These are phyloP conservation scores for Yamadazyma philogaea DNA, from an alignment of 805 yeast species.

Conservation along the genomic window DNA sequence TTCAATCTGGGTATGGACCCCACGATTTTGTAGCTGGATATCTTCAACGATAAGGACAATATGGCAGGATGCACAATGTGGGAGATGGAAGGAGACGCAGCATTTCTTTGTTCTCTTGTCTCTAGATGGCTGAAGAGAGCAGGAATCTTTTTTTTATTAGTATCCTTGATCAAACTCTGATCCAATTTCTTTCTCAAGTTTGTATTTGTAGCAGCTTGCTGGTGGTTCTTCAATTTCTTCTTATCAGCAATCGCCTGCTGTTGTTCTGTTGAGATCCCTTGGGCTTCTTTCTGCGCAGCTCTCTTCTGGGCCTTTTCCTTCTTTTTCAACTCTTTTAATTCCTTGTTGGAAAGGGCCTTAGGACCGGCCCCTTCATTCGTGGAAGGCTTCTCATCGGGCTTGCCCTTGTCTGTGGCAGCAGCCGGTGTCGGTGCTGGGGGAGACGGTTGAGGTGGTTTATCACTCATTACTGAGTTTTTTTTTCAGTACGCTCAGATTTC, in stretches of 20 bases:
- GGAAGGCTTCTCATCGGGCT: background rate
- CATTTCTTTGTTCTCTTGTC: constrained; percentile 72
- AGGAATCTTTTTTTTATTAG: constrained; percentile 48
- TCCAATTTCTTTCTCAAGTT: constrained; percentile 41
- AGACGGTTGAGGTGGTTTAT: constrained; percentile 1
- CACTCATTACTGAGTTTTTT: constrained; percentile 3
- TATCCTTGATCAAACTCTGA: constrained; percentile 15
- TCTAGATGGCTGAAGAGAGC: constrained; percentile 76
- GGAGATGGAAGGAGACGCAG: constrained; percentile 51
- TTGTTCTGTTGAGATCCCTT: constrained; percentile 50
- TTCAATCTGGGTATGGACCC: constrained; percentile 86
- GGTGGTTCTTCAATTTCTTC: constrained; percentile 43
- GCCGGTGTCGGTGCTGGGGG: background rate
- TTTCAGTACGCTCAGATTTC: background rate
- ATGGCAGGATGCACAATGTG: constrained; percentile 85
- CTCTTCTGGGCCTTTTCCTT: constrained; percentile 89
- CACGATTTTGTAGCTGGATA: constrained; percentile 79
- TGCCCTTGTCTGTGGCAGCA: background rate
- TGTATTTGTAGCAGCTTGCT: constrained; percentile 47
- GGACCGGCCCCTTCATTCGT: background rate
- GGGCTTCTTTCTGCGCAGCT: constrained; percentile 78
- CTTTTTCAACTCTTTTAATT: constrained; percentile 82
- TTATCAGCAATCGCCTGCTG: constrained; percentile 40
- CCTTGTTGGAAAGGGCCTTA: constrained; percentile 59
- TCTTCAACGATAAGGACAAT: constrained; percentile 70